phyloP scores from a whole-genome alignment of 371 early-diverging fungal genomes.

The Massospora cicadina region DNA sequence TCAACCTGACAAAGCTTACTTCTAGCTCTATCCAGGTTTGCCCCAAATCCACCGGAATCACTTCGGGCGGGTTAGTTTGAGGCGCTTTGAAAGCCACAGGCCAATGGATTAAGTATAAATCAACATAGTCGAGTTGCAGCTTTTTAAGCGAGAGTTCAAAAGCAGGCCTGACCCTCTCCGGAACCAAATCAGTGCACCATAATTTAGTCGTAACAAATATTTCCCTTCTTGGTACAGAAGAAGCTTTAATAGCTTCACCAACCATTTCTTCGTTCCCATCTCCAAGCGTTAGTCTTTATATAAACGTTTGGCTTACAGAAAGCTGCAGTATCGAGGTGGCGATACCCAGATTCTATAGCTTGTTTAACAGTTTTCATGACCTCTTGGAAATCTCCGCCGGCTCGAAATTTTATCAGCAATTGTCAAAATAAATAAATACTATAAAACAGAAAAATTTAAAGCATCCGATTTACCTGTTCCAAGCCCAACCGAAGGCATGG shows the following conservation, averaged over 20 bases:
- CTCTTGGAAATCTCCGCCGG: slow-evolving; percentile 17
- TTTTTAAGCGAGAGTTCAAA: slow-evolving; percentile 45
- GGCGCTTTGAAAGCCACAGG: slow-evolving; percentile 20
- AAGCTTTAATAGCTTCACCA: slow-evolving; percentile 45
- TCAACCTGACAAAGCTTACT: slow-evolving; percentile 22
- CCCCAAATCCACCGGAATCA: slow-evolving; percentile 23
- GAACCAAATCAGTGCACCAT: slow-evolving; percentile 65
- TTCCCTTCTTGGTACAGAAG: slow-evolving; percentile 38
- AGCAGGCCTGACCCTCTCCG: slow-evolving; percentile 43
- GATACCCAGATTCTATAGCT: slow-evolving; percentile 43
- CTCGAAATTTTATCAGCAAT: background rate
- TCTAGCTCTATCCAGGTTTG: slow-evolving; percentile 69
- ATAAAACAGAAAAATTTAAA: background rate
- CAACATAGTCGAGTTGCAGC: slow-evolving; percentile 65
- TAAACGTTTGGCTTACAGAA: slow-evolving; percentile 12
- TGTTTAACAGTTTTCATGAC: slow-evolving; percentile 34
- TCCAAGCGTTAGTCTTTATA: slow-evolving; percentile 21
- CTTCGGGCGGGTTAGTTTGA: slow-evolving; percentile 10
- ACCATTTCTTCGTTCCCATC: slow-evolving; percentile 76
- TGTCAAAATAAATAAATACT: background rate
- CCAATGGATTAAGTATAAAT: slow-evolving; percentile 64
- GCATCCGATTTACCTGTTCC: slow-evolving; percentile 8
- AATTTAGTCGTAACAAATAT: slow-evolving; percentile 83
- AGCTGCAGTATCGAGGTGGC: slow-evolving; percentile 56
- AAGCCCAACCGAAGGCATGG: slow-evolving; percentile 10